Conservation (phyloP, 2,329 filamentous ascomycete genomes). For the Aphanoascus verrucosus region DNA sequence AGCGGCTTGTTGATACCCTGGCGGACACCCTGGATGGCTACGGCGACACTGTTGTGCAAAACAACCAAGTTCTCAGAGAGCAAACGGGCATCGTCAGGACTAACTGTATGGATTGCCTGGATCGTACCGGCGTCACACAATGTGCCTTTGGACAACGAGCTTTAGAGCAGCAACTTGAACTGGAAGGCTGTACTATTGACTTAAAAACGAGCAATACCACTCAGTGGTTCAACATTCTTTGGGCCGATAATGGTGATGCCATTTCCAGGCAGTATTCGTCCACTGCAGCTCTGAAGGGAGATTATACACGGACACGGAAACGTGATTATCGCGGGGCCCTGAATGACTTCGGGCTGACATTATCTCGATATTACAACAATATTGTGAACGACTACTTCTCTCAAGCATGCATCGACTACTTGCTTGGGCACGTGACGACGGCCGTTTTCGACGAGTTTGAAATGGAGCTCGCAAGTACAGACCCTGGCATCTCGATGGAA, state of each 20-base stretch:
- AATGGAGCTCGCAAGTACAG: slow-evolving; percentile 80
- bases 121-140: slow-evolving; percentile 91
- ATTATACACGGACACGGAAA: slow-evolving; percentile 86
- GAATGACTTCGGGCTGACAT: slow-evolving; percentile 78
- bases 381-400: slow-evolving; percentile 98
- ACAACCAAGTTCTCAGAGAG: slow-evolving; percentile 32
- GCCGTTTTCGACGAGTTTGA: slow-evolving; percentile 91
- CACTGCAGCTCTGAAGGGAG: slow-evolving; percentile 89
- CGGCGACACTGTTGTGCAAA: slow-evolving; percentile 56
- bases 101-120: slow-evolving; percentile 97
- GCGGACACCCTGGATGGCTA: slow-evolving; percentile 56
- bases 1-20: slow-evolving; percentile 61
- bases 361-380: slow-evolving; percentile 66
- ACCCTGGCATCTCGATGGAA: slow-evolving; percentile 77
- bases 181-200: slow-evolving; percentile 65
- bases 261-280: slow-evolving; percentile 94
- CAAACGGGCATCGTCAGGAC: slow-evolving; percentile 77
- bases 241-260: slow-evolving; percentile 95
- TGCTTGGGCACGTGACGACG: slow-evolving; percentile 76
- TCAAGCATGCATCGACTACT: slow-evolving; percentile 87
- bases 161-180: slow-evolving; percentile 66
- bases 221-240: slow-evolving; percentile 89
- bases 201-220: slow-evolving; percentile 67
- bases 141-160: slow-evolving; percentile 78
- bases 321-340: slow-evolving; percentile 83